phyloP scores from a whole-genome alignment of 208 protist genomes.

The Trypanosoma theileri region DNA sequence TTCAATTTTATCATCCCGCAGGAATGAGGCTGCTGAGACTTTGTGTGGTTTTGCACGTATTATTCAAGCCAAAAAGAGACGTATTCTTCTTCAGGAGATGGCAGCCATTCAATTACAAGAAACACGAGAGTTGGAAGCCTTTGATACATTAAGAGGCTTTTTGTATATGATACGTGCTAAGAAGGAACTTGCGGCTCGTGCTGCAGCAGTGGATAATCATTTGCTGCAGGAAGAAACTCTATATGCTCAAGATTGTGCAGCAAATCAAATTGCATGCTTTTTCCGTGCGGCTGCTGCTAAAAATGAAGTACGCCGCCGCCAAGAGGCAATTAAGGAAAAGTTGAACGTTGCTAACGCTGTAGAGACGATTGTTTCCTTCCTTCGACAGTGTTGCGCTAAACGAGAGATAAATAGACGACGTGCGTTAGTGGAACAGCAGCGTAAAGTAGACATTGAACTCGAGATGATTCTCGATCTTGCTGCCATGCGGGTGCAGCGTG shows the following conservation, averaged over 20 bases:
- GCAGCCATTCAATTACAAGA: neutral
- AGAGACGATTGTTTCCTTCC: conserved; percentile 12
- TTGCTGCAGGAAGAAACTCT: conserved; percentile 1
- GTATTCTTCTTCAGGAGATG: neutral
- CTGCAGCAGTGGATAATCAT: neutral
- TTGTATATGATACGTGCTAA: conserved; percentile 8
- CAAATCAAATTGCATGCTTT: neutral
- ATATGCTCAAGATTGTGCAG: neutral
- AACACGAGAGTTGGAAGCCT: neutral
- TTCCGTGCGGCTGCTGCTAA: neutral
- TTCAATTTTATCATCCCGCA: neutral
- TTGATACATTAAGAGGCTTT: conserved; percentile 4
- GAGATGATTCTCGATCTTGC: conserved; percentile 9
- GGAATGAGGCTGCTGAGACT: neutral
- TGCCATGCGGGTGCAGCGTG: conserved; percentile 28
- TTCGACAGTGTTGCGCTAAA: conserved; percentile 18
- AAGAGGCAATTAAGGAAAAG: neutral
- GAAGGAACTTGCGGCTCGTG: conserved; percentile 8
- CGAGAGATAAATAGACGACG: conserved; percentile 4
- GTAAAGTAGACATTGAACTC: neutral
- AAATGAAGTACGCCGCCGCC: neutral
- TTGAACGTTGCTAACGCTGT: neutral
- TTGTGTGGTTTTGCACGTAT: conserved; percentile 11
- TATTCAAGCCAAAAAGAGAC: conserved; percentile 9
- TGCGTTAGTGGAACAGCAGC: neutral